Base-by-base conservation (phyloP, 2,329 filamentous ascomycete species). In the Chalara sp. region DNA sequence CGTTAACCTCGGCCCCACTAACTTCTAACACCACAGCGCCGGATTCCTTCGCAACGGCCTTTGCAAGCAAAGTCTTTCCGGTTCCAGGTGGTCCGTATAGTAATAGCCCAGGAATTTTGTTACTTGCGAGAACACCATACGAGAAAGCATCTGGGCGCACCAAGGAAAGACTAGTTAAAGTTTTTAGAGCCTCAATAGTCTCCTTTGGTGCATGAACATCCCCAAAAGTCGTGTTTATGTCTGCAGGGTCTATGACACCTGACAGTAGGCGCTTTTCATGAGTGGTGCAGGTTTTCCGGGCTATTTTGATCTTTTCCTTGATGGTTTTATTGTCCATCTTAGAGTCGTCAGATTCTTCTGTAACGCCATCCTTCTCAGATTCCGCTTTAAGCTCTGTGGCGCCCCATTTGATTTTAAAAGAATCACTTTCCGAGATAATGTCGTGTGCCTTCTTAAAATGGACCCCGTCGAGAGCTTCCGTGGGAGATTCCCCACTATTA, bases 81-180 rank as follows among this genome's bases (percentile, higher is more conserved):
- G 83, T 90, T 31, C 90, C 90, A 0, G 90, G 91, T 6, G 90
- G 90, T 0, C 90, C 91, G 61, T 96, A 96, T 0, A 96, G 74
- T 1, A 96, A 79, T 45, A 93, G 83, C 11, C 93, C 93, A 0
- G 91, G 88, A 46, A 99, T 95, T 60, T 89, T 87, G 64, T 97
- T 91, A 1, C 84, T 89, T 2, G 90, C 87, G 10, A 99, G 78
- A 4, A 99, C 89, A 68, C 93, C 93, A 60, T 99, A 99, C 8
- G 84, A 84, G 69, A 97, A 99, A n/a, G 91, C 92, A 55, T 97
- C 91, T 0, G 93, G 93, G 0, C 92, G 83, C 47, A 89, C 76
- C 5, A 99, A 76, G 0, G 91, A 93, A 13, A 99, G 74, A 1
- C 88, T 89, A 0, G 93, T 99, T 47, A 97, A 77, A 5, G 89